A percentile compares a stretch with the other conserved stretches of the same genome.
These are phyloP conservation scores for Mycena filopes DNA, from an alignment of 768 basidiomycete genomes.

Conservation along the genomic window DNA sequence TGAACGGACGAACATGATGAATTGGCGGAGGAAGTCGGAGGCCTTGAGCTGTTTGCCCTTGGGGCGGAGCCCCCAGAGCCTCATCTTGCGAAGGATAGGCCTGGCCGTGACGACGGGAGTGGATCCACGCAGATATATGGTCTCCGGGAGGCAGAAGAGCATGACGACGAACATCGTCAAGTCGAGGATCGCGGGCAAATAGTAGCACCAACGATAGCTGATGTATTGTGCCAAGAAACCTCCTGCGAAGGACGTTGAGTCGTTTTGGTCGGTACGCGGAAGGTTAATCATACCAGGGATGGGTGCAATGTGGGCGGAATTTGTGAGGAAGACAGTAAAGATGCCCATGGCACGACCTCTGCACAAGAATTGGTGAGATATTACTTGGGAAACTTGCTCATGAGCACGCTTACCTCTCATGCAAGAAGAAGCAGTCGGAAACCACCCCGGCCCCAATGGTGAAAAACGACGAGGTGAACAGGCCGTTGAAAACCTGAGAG, in stretches of 20 bases:
- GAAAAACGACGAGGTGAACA: conserved; percentile 25
- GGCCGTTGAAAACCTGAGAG: conserved; percentile 28
- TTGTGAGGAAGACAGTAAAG: conserved; percentile 53
- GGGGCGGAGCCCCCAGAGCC: conserved; percentile 25
- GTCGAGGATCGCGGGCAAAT: conserved; percentile 55
- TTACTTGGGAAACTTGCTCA: conserved; percentile 43
- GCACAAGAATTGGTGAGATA: conserved; percentile 43
- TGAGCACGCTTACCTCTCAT: conserved; percentile 50
- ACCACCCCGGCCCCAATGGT: conserved; percentile 27
- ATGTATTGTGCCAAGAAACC: conserved; percentile 35
- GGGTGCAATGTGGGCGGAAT: conserved; percentile 54
- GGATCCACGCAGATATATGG: conserved; percentile 39
- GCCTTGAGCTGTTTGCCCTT: conserved; percentile 20
- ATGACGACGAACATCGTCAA: conserved; percentile 48
- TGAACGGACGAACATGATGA: conserved; percentile 21
- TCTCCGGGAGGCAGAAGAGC: conserved; percentile 54
- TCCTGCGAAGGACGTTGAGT: conserved; percentile 35
- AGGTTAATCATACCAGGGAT: conserved; percentile 43
- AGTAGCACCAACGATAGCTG: conserved; percentile 51
- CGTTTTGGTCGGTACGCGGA: too few relatives aligned
- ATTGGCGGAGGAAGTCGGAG: conserved; percentile 21
- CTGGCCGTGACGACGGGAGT: conserved; percentile 22
- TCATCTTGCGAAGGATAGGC: conserved; percentile 27
- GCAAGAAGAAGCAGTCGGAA: conserved; percentile 44
- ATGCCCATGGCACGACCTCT: conserved; percentile 57